Conservation (phyloP, 176 grass and related monocot genomes). For the Secale cereale region DNA sequence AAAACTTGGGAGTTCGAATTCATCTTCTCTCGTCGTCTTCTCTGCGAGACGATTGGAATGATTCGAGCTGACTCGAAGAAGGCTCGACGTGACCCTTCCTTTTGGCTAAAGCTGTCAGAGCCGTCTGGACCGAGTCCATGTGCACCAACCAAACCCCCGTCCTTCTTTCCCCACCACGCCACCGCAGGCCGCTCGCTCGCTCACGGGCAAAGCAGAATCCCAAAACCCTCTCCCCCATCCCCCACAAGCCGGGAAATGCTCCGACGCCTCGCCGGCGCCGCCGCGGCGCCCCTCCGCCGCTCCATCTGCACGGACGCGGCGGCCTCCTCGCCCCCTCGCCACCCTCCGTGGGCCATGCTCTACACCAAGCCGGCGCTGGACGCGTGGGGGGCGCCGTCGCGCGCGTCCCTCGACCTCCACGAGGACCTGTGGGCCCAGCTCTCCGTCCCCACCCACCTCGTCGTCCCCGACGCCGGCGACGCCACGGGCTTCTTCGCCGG, state of each 20-base stretch:
- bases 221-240: not conserved
- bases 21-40: not conserved
- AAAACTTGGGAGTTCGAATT: not conserved
- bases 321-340: not conserved
- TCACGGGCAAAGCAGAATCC: no score
- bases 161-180: not conserved
- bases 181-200: not conserved
- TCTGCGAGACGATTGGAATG: no score
- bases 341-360: slow-evolving; percentile 7
- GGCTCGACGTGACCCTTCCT: no score
- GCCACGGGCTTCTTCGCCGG: not conserved
- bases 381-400: no score
- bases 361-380: no score
- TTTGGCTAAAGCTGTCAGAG: not conserved
- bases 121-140: not conserved
- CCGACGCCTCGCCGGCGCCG: slow-evolving; percentile 10
- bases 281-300: not conserved
- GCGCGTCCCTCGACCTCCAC: not conserved
- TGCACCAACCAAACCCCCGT: not conserved
- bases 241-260: not conserved
- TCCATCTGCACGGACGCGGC: not conserved
- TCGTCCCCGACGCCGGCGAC: not conserved
- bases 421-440: not conserved
- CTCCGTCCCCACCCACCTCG: slow-evolving; percentile 24
- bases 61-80: no score